Percentiles rank a stretch among this genome's conserved stretches.
Conservation (phyloP, 1,139 yeast species). For the Lodderomyces pseudojiufengensis region DNA sequence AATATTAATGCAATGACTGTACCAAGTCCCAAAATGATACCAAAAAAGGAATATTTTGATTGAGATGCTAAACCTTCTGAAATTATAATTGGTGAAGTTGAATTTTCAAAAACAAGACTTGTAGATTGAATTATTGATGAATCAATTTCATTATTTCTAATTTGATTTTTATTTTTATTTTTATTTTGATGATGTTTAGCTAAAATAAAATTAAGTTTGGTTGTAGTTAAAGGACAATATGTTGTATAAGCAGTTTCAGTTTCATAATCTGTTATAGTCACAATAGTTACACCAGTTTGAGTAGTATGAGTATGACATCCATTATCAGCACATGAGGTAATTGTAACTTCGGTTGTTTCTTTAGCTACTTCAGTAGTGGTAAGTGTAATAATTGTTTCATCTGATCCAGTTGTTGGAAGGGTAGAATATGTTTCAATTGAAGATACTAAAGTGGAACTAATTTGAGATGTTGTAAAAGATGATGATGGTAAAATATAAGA, state of each 20-base stretch:
- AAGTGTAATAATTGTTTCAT: conserved; percentile 4
- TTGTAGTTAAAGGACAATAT: conserved; percentile 14
- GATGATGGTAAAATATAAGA: conserved; percentile 1
- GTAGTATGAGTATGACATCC: conserved; percentile 18
- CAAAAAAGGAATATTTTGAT: too few relatives aligned
- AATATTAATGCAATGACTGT: too few relatives aligned
- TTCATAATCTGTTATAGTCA: conserved; percentile 12
- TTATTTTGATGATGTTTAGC: too few relatives aligned
- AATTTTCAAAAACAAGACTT: too few relatives aligned
- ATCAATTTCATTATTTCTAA: too few relatives aligned
- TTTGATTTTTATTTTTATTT: too few relatives aligned
- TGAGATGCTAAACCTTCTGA: too few relatives aligned
- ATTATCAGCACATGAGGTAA: conserved; percentile 18
- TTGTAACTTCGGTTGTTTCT: conserved; percentile 17
- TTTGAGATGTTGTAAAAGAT: background rate
- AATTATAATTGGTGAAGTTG: too few relatives aligned
- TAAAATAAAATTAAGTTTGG: too few relatives aligned
- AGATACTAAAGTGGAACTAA: background rate
- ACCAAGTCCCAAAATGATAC: too few relatives aligned
- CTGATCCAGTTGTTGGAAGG: conserved; percentile 4
- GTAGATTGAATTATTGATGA: too few relatives aligned
- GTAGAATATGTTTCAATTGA: conserved; percentile 2
- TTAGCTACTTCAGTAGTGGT: conserved; percentile 7
- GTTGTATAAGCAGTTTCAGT: conserved; percentile 24
- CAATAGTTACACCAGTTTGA: conserved; percentile 23